phyloP scores from a whole-genome alignment of 148 eudicot genomes.

The Amaranthus cruentus region DNA sequence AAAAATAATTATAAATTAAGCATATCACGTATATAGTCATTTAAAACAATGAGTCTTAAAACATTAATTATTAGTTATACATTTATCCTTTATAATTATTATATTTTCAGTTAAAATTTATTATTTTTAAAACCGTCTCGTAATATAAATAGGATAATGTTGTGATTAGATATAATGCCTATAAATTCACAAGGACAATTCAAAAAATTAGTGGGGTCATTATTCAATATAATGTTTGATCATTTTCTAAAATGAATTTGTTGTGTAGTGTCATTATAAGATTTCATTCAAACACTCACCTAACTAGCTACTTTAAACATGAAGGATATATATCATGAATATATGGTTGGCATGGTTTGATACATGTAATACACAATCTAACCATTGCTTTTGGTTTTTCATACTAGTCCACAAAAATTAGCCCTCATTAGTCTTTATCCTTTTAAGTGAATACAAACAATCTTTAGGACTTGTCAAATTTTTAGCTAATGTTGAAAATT shows the following conservation, averaged over 20 bases:
- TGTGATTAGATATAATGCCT: no score
- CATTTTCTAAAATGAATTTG: not conserved
- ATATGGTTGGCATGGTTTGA: slow-evolving; percentile 9
- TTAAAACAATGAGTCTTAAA: no score
- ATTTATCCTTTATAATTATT: no score
- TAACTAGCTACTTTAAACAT: slow-evolving; percentile 5
- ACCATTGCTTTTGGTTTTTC: slow-evolving; percentile 11
- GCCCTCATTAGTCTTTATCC: slow-evolving; percentile 21
- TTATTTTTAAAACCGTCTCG: no score
- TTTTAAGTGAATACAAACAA: slow-evolving; percentile 1
- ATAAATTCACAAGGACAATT: not conserved
- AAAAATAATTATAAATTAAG: no score
- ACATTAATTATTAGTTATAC: no score
- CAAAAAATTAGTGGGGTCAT: not conserved
- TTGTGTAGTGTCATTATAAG: not conserved
- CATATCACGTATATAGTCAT: no score
- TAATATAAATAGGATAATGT: no score
- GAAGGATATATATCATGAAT: not conserved
- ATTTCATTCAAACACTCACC: slow-evolving; percentile 11
- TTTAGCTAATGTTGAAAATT: not conserved
- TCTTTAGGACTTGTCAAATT: slow-evolving; percentile 9
- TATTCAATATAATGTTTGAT: not conserved
- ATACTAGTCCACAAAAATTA: slow-evolving; percentile 1
- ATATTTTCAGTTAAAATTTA: no score
- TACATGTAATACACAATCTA: slow-evolving; percentile 1